Evolutionary conservation across 164 flowering plant species (phyloP).

Genomic region (Chimonanthus salicifolius): DNA sequence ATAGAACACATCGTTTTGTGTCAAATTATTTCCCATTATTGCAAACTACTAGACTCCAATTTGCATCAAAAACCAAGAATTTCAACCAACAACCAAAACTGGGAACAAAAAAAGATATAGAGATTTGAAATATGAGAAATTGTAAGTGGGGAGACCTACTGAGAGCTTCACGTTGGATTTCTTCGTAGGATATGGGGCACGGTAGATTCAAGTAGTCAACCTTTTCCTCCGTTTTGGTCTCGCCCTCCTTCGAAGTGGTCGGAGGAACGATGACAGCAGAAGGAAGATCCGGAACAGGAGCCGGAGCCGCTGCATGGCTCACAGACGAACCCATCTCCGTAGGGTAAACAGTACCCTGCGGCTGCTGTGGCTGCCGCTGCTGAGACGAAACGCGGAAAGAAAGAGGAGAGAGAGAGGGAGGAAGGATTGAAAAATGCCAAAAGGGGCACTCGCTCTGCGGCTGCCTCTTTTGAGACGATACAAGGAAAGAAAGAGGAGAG

Average conservation of each 20-base stretch:
- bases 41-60: too few relatives aligned
- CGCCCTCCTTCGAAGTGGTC: background rate
- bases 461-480: too few relatives aligned
- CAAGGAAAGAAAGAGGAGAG: too few relatives aligned
- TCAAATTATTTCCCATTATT: background rate
- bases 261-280: background rate
- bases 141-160: slow-evolving; percentile 35
- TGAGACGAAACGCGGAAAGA: too few relatives aligned
- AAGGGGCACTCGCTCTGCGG: too few relatives aligned
- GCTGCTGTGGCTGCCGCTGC: too few relatives aligned
- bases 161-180: slow-evolving; percentile 81
- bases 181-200: slow-evolving; percentile 84
- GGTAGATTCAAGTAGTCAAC: slow-evolving; percentile 78
- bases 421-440: too few relatives aligned
- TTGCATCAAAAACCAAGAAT: background rate
- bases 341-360: too few relatives aligned
- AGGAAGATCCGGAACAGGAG: background rate
- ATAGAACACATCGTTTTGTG: too few relatives aligned
- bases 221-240: slow-evolving; percentile 7
- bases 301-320: slow-evolving; percentile 11
- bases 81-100: background rate
- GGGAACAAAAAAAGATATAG: background rate
- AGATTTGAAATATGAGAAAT: background rate
- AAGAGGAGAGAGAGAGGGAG: too few relatives aligned
- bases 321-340: slow-evolving; percentile 8